Conservation (phyloP, 495 filamentous ascomycete species). For the Neurospora sp. region DNA sequence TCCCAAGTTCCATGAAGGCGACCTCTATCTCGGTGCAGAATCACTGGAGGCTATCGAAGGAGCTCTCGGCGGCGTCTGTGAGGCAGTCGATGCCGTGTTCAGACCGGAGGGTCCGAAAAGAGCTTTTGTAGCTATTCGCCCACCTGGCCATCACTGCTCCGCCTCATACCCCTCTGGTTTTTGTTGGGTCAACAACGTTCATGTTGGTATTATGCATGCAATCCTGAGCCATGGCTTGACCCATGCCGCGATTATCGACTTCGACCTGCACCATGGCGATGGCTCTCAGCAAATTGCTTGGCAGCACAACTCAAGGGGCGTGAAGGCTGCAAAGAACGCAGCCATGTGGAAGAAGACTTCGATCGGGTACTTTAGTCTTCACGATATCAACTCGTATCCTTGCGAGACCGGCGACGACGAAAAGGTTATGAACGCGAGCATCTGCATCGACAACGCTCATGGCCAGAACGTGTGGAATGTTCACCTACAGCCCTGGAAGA, state of each 20-base stretch:
- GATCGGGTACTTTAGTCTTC: slow-evolving; percentile 90
- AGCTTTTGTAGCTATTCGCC: slow-evolving; percentile 73
- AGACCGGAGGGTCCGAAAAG: slow-evolving; percentile 46
- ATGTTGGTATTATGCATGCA: slow-evolving; percentile 89
- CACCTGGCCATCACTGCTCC: slow-evolving; percentile 92
- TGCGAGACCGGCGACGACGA: slow-evolving; percentile 83
- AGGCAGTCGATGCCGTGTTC: slow-evolving; percentile 83
- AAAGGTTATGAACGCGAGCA: slow-evolving; percentile 81
- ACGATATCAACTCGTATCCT: slow-evolving; percentile 96
- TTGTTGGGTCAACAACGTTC: slow-evolving; percentile 98
- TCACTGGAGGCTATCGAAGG: slow-evolving; percentile 83
- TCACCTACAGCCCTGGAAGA: slow-evolving; percentile 83
- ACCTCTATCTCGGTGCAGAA: slow-evolving; percentile 80
- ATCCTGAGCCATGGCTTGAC: slow-evolving; percentile 73
- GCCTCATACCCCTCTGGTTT: slow-evolving; percentile 82
- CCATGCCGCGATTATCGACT: slow-evolving; percentile 92
- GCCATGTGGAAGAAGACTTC: slow-evolving; percentile 65
- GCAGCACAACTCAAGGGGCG: slow-evolving; percentile 62
- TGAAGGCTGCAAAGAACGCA: slow-evolving; percentile 50
- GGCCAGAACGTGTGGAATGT: slow-evolving; percentile 92
- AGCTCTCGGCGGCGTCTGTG: slow-evolving; percentile 77
- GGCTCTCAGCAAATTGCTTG: slow-evolving; percentile 89
- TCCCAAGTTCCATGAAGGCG: slow-evolving; percentile 62
- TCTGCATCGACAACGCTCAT: slow-evolving; percentile 87
- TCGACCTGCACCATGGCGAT: slow-evolving; percentile 94